Evolutionary conservation across 2,329 filamentous ascomycete species (phyloP).

Genomic region (Cladophialophora psammophila): DNA sequence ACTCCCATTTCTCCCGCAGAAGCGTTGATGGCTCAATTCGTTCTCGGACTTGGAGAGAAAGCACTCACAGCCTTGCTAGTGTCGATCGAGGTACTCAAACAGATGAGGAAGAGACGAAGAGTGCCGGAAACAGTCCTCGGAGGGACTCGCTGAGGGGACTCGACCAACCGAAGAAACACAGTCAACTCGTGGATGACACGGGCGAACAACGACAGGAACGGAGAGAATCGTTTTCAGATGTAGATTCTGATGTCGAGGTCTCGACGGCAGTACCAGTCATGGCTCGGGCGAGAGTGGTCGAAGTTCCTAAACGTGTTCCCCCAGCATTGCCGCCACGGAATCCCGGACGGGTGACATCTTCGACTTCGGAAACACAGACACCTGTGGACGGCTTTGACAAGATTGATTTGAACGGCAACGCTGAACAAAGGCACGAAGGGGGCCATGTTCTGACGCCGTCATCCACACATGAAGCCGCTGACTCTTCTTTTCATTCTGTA

Average conservation of each 20-base stretch:
- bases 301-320: constrained; percentile 79
- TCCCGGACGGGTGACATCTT: constrained; percentile 55
- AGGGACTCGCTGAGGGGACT: constrained; percentile 25
- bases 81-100: constrained; percentile 73
- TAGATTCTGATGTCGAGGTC: constrained; percentile 50
- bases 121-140: constrained; percentile 57
- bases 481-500: constrained; percentile 36
- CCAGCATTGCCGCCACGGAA: constrained; percentile 81
- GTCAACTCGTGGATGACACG: constrained; percentile 32
- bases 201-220: constrained; percentile 21
- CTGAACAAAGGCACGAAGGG: constrained; percentile 32
- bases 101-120: constrained; percentile 65
- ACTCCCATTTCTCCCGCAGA: constrained; percentile 65
- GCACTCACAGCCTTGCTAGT: constrained; percentile 69
- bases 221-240: constrained; percentile 37
- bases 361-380: constrained; percentile 39
- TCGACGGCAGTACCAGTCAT: constrained; percentile 71
- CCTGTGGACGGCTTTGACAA: constrained; percentile 45
- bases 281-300: constrained; percentile 80
- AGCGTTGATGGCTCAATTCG: constrained; percentile 77
- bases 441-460: constrained; percentile 22
- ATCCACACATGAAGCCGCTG: constrained; percentile 26
- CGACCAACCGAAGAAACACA: constrained; percentile 33
- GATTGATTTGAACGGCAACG: constrained; percentile 42
- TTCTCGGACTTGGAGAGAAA: constrained; percentile 70